phyloP scores from a whole-genome alignment of 495 filamentous ascomycete species.

The Aeminium ludgeri region DNA sequence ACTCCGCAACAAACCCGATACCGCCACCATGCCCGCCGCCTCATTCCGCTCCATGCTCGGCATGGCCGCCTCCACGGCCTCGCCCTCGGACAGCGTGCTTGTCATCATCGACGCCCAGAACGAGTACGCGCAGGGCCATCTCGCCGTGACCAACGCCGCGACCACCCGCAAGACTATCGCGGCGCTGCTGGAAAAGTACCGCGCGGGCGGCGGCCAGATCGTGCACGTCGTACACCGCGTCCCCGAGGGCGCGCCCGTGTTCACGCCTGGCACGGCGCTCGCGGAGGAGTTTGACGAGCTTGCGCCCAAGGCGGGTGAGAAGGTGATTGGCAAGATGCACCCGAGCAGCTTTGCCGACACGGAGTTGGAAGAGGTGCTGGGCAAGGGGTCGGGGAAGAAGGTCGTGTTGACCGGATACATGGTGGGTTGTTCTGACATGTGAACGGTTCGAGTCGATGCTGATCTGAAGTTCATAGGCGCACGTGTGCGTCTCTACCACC shows the following conservation, averaged over 20 bases:
- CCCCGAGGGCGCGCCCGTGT: constrained; percentile 41
- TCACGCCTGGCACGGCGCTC: constrained; percentile 37
- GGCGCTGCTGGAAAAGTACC: constrained; percentile 35
- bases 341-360: constrained; percentile 35
- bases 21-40: constrained; percentile 19
- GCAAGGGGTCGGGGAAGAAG: constrained; percentile 26
- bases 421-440: constrained; percentile 10
- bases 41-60: constrained; percentile 37
- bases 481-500: constrained; percentile 46
- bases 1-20: constrained; percentile 8
- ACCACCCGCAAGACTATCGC: constrained; percentile 32
- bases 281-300: constrained; percentile 38
- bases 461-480: constrained; percentile 23
- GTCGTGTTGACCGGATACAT: constrained; percentile 38
- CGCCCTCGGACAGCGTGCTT: constrained; percentile 35
- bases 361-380: constrained; percentile 27
- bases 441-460: background rate
- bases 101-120: constrained; percentile 52
- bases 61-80: constrained; percentile 31
- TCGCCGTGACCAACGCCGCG: constrained; percentile 33
- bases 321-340: constrained; percentile 31
- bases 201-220: constrained; percentile 31
- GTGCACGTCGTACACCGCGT: constrained; percentile 41
- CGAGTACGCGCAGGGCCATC: constrained; percentile 39
- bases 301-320: constrained; percentile 30